A percentile compares a stretch with the other conserved stretches of the same genome.
phyloP scores from a whole-genome alignment of 2,329 filamentous ascomycete genomes.

The Penicillium sp. region DNA sequence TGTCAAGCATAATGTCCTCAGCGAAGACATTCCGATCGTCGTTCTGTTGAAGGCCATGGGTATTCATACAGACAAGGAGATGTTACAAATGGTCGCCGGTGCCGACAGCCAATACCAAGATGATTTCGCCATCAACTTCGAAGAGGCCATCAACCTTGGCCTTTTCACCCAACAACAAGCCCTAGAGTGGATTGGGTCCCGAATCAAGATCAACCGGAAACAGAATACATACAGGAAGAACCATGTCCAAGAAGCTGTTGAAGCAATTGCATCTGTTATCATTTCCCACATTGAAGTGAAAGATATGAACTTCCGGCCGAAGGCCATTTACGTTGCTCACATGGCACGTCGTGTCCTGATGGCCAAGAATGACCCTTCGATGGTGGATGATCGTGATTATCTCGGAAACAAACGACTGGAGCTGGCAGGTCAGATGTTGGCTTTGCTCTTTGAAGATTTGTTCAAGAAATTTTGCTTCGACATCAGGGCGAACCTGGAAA shows the following conservation, averaged over 20 bases:
- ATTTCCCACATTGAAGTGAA: slow-evolving; percentile 92
- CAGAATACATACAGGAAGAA: slow-evolving; percentile 64
- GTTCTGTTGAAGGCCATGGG: slow-evolving; percentile 91
- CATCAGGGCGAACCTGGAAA: slow-evolving; percentile 91
- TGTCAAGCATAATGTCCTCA: slow-evolving; percentile 87
- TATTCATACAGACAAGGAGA: slow-evolving; percentile 90
- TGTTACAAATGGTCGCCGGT: slow-evolving; percentile 84
- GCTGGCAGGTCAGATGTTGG: slow-evolving; percentile 88
- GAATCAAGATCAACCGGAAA: slow-evolving; percentile 81
- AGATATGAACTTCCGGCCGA: slow-evolving; percentile 92
- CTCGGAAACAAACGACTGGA: slow-evolving; percentile 97
- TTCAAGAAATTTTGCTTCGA: slow-evolving; percentile 93
- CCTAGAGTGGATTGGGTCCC: slow-evolving; percentile 81
- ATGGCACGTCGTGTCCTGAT: slow-evolving; percentile 97
- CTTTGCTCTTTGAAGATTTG: slow-evolving; percentile 91
- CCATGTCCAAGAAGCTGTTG: slow-evolving; percentile 84
- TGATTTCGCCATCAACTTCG: slow-evolving; percentile 91
- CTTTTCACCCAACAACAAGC: slow-evolving; percentile 94
- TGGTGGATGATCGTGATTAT: slow-evolving; percentile 96
- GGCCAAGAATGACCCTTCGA: slow-evolving; percentile 81
- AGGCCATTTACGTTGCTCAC: slow-evolving; percentile 91
- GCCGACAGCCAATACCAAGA: slow-evolving; percentile 87
- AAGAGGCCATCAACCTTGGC: slow-evolving; percentile 78
- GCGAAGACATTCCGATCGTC: slow-evolving; percentile 91
- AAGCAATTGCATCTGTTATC: slow-evolving; percentile 87